Conservation (phyloP, 257 asterid genomes). For the Jasminum sambac region DNA sequence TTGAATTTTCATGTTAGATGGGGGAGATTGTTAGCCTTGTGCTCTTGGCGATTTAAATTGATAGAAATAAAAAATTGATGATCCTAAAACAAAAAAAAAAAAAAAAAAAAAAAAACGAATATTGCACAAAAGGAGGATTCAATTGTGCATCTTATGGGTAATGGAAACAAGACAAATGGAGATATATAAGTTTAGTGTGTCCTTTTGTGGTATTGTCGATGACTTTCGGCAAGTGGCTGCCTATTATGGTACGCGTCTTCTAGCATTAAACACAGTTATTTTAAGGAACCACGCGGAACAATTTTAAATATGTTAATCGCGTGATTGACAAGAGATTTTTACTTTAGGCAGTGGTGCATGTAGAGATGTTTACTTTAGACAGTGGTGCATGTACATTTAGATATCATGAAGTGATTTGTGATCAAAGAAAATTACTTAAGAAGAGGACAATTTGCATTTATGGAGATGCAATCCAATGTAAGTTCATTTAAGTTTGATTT, state of each 20-base stretch:
- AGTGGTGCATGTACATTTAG: slow-evolving; percentile 6
- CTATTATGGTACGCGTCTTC: neutral
- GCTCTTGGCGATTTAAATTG: too few species aligned
- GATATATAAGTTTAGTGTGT: neutral
- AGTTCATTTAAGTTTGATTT: neutral
- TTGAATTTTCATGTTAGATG: too few species aligned
- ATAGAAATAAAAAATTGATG: too few species aligned
- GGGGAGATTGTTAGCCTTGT: too few species aligned
- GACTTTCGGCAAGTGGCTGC: neutral
- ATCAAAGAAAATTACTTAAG: neutral
- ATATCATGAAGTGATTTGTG: neutral
- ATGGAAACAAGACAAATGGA: neutral
- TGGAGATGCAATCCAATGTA: neutral
- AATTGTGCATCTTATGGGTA: too few species aligned
- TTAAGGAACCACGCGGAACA: neutral
- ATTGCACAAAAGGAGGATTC: too few species aligned
- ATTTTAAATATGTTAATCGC: neutral
- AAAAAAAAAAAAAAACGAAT: too few species aligned
- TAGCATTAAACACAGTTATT: neutral
- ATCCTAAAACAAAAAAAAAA: too few species aligned
- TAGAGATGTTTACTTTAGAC: too few species aligned
- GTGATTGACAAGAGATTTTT: neutral
- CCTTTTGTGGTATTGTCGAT: neutral
- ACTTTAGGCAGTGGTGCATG: neutral
- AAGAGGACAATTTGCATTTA: neutral